phyloP scores from a whole-genome alignment of 768 basidiomycete species.

The Naganishia randhawae region DNA sequence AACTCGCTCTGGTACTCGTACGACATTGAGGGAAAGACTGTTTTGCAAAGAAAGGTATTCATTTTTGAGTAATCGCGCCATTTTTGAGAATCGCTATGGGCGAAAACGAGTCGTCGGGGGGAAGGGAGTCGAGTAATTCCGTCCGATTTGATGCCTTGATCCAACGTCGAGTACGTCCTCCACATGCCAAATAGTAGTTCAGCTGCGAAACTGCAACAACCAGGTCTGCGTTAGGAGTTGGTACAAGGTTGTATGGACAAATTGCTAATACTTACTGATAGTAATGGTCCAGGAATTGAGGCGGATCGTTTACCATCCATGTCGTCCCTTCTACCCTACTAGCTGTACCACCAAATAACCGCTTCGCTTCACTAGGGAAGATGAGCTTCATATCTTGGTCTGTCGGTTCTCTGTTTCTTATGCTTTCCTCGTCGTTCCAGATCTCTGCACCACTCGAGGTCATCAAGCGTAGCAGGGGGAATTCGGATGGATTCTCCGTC shows the following conservation, averaged over 20 bases:
- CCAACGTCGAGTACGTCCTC: slow-evolving; percentile 81
- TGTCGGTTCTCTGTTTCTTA: slow-evolving; percentile 62
- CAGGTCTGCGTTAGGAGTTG: too few species aligned
- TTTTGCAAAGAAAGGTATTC: slow-evolving; percentile 81
- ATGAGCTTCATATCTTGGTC: slow-evolving; percentile 76
- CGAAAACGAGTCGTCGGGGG: slow-evolving; percentile 70
- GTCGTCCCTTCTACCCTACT: slow-evolving; percentile 71
- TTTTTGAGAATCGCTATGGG: slow-evolving; percentile 66
- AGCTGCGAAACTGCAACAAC: slow-evolving; percentile 62
- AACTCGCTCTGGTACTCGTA: slow-evolving; percentile 82
- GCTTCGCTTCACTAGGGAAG: slow-evolving; percentile 62
- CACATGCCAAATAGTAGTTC: slow-evolving; percentile 89
- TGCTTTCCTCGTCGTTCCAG: slow-evolving; percentile 58
- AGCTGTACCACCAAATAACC: slow-evolving; percentile 69
- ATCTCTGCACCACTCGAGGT: slow-evolving; percentile 68
- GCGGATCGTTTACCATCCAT: slow-evolving; percentile 78
- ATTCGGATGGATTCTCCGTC: slow-evolving; percentile 62
- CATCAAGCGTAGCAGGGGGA: slow-evolving; percentile 67
- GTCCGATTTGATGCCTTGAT: slow-evolving; percentile 62
- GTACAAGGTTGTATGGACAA: not conserved
- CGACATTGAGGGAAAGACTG: slow-evolving; percentile 71
- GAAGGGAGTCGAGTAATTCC: slow-evolving; percentile 72
- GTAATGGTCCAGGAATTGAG: slow-evolving; percentile 84
- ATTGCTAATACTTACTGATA: slow-evolving; percentile 60
- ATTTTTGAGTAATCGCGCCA: slow-evolving; percentile 89